These are phyloP conservation scores for Cordyceps militaris DNA, from an alignment of 2,329 filamentous ascomycete genomes.

Conservation along the genomic window DNA sequence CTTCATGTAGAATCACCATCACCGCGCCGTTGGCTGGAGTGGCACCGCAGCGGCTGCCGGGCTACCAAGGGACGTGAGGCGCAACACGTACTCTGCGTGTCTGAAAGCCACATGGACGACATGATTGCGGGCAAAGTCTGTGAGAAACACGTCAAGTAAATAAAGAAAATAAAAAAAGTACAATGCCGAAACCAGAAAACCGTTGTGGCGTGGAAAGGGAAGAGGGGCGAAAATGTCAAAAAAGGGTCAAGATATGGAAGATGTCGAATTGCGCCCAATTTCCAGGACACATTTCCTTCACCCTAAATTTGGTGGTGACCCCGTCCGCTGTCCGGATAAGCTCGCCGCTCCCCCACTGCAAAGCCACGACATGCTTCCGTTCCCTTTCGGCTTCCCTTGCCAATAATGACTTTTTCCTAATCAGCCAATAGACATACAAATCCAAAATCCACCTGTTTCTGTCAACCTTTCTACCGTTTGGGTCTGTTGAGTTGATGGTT, in stretches of 20 bases:
- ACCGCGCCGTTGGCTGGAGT: not conserved
- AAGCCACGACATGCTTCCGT: too few species aligned
- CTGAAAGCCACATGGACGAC: conserved; percentile 93
- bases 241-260: not conserved
- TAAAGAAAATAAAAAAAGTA: not conserved
- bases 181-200: not conserved
- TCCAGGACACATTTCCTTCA: conserved; percentile 15
- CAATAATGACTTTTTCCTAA: too few species aligned
- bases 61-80: not conserved
- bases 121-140: conserved; percentile 38
- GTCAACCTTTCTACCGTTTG: too few species aligned
- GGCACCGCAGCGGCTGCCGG: not conserved
- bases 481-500: too few species aligned
- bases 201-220: not conserved
- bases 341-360: too few species aligned
- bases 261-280: not conserved
- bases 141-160: too few species aligned
- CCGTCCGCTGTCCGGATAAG: not conserved
- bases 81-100: conserved; percentile 74
- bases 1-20: not conserved
- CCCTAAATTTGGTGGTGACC: conserved; percentile 12
- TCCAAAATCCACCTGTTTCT: too few species aligned
- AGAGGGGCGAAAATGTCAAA: not conserved
- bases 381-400: too few species aligned
- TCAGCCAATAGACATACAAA: too few species aligned